Base-by-base conservation (phyloP, 108 stramenopile genomes). In the Pseudonitzschia delicatissima region DNA sequence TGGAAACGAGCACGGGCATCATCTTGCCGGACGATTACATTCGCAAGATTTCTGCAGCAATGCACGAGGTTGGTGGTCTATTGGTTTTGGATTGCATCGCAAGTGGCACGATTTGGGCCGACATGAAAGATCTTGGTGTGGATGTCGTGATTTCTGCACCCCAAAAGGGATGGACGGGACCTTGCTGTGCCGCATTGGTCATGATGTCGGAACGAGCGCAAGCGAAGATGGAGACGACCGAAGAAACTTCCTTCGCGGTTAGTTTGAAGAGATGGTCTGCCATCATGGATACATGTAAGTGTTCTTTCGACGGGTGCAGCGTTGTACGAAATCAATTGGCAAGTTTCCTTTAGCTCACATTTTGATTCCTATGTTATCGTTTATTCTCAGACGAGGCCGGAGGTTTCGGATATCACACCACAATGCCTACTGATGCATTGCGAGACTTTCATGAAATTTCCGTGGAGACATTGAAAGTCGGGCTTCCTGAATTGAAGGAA, bases 141-240 rank as follows among this genome's bases (percentile, higher is more conserved):
- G 96, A 94, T 75, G 88, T 87, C 4, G 69, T 94, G 25, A 93
- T 96, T 69, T 87, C 88, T 0, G 96, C 96, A 17, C 96, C 96
- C 1, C 96, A 96, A 66, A 96, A 96, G 75, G 95, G 96, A 59
- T 96, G 96, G 96, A 91, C 93, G 5, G 96, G 93, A 45, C 92
- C 96, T 0, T 92, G 93, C 33, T 87, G 90, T 71, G 86, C 86
- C 7, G 96, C 90, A 5, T 66, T 96, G 53, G 86, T 92, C 36
- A 85, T 87, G 82, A 68, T 96, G 44, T 88, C 88, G 26, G 88
- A 94, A 26, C 57, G 50, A 29, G 96, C 96, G 7, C 74, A 44
- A 1, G 67, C 69, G 27, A 72, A 83, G 29, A 82, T 93, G 81
- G 64, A 73, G 27, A 74, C 69, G 4, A 84, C 89, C 8, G 64